These are phyloP conservation scores for Penicillium desertorum DNA, from an alignment of 495 filamentous ascomycete genomes.

Conservation along the genomic window DNA sequence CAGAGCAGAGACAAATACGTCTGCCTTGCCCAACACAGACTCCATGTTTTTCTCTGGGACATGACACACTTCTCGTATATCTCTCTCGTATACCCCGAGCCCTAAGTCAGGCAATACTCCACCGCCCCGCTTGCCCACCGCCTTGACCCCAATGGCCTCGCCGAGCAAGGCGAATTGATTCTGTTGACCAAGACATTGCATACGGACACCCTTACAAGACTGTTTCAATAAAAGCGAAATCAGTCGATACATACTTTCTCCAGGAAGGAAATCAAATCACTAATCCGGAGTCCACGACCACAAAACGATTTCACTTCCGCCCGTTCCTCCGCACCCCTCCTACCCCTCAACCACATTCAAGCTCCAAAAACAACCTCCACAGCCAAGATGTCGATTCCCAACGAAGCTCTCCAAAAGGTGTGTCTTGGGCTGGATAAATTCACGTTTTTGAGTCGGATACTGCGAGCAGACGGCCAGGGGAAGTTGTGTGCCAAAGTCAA, in stretches of 20 bases:
- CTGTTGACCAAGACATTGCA: conserved; percentile 4
- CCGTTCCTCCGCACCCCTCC: conserved; percentile 17
- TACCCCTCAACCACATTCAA: conserved; percentile 14
- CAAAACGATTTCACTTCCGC: conserved; percentile 2
- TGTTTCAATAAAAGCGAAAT: background rate
- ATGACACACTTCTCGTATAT: background rate
- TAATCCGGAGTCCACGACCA: background rate
- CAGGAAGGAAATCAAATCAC: background rate
- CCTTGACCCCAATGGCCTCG: conserved; percentile 1
- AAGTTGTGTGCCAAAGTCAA: background rate
- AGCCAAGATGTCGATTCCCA: conserved; percentile 85
- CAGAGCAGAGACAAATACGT: background rate
- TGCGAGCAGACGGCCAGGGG: background rate
- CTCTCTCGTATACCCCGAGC: background rate
- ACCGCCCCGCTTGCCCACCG: conserved; percentile 5
- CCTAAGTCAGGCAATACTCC: conserved; percentile 9
- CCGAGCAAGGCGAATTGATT: conserved; percentile 10
- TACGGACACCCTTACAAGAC: conserved; percentile 1
- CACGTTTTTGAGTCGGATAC: background rate
- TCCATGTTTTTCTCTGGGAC: background rate
- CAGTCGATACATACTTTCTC: background rate
- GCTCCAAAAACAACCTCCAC: conserved; percentile 9
- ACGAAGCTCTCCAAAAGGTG: conserved; percentile 94
- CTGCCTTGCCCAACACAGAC: background rate
- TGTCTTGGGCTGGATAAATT: conserved; percentile 6